These are phyloP conservation scores for Paraglomus brasilianum DNA, from an alignment of 192 early-diverging fungal species.

Conservation along the genomic window DNA sequence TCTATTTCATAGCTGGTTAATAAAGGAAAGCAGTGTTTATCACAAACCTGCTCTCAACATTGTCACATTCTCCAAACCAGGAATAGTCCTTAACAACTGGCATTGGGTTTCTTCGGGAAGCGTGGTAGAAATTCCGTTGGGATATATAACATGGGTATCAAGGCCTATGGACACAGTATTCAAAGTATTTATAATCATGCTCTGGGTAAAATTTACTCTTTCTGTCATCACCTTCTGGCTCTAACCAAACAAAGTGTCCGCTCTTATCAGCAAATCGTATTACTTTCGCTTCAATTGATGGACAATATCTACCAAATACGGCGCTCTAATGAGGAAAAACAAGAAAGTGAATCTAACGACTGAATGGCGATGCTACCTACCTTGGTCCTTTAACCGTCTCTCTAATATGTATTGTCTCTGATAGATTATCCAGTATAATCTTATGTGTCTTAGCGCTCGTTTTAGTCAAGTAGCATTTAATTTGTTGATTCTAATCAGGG, in stretches of 20 bases:
- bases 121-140: constrained; percentile 84
- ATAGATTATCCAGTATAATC: constrained; percentile 69
- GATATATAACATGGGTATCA: constrained; percentile 72
- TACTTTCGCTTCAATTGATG: constrained; percentile 80
- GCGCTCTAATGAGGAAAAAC: too few species aligned
- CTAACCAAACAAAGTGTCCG: constrained; percentile 76
- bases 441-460: constrained; percentile 68
- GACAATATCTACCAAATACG: constrained; percentile 60
- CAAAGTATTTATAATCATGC: background rate
- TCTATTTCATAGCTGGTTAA: background rate
- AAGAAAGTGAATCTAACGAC: too few species aligned
- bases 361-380: constrained; percentile 15
- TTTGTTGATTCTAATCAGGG: constrained; percentile 50
- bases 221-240: constrained; percentile 62
- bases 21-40: background rate
- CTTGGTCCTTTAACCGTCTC: constrained; percentile 80
- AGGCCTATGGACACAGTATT: constrained; percentile 39
- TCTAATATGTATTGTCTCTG: constrained; percentile 77
- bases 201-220: background rate
- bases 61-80: constrained; percentile 69
- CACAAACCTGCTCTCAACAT: constrained; percentile 65
- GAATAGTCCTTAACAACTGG: constrained; percentile 67
- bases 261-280: constrained; percentile 65
- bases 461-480: constrained; percentile 74
- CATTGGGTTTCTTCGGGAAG: constrained; percentile 77